Conservation (phyloP, 129 eudicot genomes). For the Centella asiatica region DNA sequence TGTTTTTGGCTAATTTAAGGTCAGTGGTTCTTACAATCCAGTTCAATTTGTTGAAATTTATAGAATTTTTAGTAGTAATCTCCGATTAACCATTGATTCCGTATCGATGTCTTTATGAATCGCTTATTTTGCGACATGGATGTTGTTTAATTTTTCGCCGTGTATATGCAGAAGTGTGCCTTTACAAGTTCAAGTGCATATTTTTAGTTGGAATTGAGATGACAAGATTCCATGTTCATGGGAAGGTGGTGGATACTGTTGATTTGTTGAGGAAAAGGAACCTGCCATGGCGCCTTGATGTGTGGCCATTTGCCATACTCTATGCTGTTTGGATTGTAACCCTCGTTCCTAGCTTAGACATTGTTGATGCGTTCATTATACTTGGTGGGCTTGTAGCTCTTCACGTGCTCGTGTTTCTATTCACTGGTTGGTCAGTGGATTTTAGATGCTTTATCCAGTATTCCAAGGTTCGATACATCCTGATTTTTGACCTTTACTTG, state of each 20-base stretch:
- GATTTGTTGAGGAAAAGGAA: slow-evolving; percentile 66
- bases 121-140: no score
- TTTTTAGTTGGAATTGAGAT: slow-evolving; percentile 21
- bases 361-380: slow-evolving; percentile 54
- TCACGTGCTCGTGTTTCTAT: slow-evolving; percentile 64
- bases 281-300: slow-evolving; percentile 67
- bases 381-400: slow-evolving; percentile 44
- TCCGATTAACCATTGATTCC: no score
- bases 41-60: no score
- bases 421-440: slow-evolving; percentile 96
- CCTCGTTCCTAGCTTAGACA: slow-evolving; percentile 59
- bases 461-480: slow-evolving; percentile 46
- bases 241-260: slow-evolving; percentile 85
- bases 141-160: no score
- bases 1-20: no score
- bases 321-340: slow-evolving; percentile 55
- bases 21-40: no score
- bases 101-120: no score
- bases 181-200: not conserved
- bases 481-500: not conserved
- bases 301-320: slow-evolving; percentile 64
- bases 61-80: no score
- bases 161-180: no score
- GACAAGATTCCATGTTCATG: slow-evolving; percentile 64
- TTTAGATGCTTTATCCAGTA: slow-evolving; percentile 72